phyloP scores from a whole-genome alignment of 805 yeast species.

The Saccharomycopsis oosterbeekiorum region DNA sequence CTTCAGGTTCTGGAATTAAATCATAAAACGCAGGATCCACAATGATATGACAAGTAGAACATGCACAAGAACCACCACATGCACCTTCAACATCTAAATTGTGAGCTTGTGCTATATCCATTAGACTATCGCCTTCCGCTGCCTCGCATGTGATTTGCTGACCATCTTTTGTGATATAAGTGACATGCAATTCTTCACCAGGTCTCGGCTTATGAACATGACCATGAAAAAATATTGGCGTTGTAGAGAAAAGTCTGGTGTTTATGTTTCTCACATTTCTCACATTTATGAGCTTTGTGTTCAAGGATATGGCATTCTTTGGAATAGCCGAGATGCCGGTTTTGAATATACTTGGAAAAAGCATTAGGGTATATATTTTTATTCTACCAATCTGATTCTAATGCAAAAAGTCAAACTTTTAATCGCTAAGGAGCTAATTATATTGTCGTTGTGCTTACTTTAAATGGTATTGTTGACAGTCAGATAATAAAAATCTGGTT shows the following conservation, averaged over 20 bases:
- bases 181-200: conserved; percentile 83
- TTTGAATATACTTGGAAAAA: too few species aligned
- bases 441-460: too few species aligned
- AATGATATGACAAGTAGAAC: conserved; percentile 95
- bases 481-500: too few species aligned
- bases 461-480: too few species aligned
- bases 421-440: too few species aligned
- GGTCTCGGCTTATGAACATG: conserved; percentile 85
- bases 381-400: too few species aligned
- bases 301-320: not conserved
- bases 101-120: conserved; percentile 92
- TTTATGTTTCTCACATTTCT: conserved; percentile 18
- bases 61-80: conserved; percentile 98
- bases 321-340: not conserved
- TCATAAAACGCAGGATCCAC: conserved; percentile 95
- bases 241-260: conserved; percentile 30
- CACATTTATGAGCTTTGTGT: not conserved
- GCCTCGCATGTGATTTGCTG: conserved; percentile 73
- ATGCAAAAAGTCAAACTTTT: too few species aligned
- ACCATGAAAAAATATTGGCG: conserved; percentile 45
- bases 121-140: conserved; percentile 80
- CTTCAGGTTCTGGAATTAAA: conserved; percentile 85
- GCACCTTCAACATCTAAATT: conserved; percentile 97
- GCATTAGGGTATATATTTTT: too few species aligned
- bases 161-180: conserved; percentile 90